Evolutionary conservation across 2,329 filamentous ascomycete genomes (phyloP).

Genomic region (Aspergillus hiratsukae): DNA sequence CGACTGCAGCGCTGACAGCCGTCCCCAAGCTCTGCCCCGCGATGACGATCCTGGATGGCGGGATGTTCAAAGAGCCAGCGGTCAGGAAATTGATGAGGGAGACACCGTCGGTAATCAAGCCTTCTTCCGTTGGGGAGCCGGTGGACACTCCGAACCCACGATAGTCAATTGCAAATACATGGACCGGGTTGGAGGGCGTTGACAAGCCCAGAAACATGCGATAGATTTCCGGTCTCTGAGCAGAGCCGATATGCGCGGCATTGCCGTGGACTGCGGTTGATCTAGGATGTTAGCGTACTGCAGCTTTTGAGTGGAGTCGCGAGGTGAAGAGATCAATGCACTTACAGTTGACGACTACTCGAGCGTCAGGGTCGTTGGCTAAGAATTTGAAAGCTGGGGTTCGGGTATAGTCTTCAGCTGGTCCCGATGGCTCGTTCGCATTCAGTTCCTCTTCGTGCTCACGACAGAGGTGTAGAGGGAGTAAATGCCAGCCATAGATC

Average conservation of each 20-base stretch:
- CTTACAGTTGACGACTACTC: conserved; percentile 54
- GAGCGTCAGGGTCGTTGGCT: conserved; percentile 46
- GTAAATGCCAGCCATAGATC: conserved; percentile 85
- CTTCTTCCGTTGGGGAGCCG: conserved; percentile 73
- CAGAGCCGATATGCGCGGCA: conserved; percentile 78
- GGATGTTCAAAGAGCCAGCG: conserved; percentile 57
- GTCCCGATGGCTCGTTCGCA: conserved; percentile 51
- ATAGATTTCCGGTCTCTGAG: conserved; percentile 70
- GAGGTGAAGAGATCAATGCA: not conserved
- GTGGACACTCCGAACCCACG: conserved; percentile 80
- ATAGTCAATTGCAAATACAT: conserved; percentile 87
- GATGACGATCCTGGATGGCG: conserved; percentile 69
- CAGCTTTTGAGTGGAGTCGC: not conserved
- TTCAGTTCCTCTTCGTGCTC: conserved; percentile 63
- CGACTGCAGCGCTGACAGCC: conserved; percentile 71
- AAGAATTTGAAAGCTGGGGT: conserved; percentile 50
- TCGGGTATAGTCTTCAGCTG: conserved; percentile 41
- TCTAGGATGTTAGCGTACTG: conserved; percentile 5
- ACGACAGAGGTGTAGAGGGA: conserved; percentile 72
- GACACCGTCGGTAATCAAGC: conserved; percentile 74
- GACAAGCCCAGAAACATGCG: conserved; percentile 70
- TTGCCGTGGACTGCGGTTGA: conserved; percentile 53
- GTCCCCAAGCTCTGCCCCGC: conserved; percentile 87
- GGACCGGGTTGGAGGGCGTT: conserved; percentile 56
- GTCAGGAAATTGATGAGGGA: conserved; percentile 64